phyloP scores from a whole-genome alignment of 495 filamentous ascomycete species.

The Tuber borchii region DNA sequence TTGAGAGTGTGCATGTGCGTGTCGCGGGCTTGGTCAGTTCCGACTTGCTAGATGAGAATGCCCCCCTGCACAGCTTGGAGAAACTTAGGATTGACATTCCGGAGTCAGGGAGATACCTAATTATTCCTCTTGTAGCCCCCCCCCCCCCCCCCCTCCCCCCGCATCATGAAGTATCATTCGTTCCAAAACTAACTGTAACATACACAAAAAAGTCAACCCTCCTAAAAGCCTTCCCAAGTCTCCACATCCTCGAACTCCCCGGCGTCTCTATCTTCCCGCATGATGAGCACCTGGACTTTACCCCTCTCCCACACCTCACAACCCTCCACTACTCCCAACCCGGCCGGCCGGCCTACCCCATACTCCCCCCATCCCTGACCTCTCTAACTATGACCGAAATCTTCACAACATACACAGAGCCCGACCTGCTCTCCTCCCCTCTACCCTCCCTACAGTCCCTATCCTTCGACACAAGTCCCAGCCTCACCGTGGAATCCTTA shows the following conservation, averaged over 20 bases:
- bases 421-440: slow-evolving; percentile 15
- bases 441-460: slow-evolving; percentile 18
- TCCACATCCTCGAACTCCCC: slow-evolving; percentile 23
- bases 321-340: slow-evolving; percentile 12
- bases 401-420: slow-evolving; percentile 8
- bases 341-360: slow-evolving; percentile 1
- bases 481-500: slow-evolving; percentile 1
- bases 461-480: slow-evolving; percentile 15
- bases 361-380: slow-evolving; percentile 17
- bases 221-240: slow-evolving; percentile 18
- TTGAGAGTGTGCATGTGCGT: neutral
- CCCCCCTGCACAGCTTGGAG: neutral
- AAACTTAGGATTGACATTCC: neutral
- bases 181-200: slow-evolving; percentile 1
- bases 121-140: neutral
- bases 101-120: neutral
- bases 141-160: rapidly evolving
- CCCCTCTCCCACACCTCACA: slow-evolving; percentile 8
- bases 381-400: slow-evolving; percentile 16
- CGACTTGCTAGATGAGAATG: neutral
- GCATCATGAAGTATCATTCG: slow-evolving; percentile 1
- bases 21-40: neutral
- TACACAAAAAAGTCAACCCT: slow-evolving; percentile 9
- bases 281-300: slow-evolving; percentile 14
- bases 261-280: neutral